These are phyloP conservation scores for Cladophialophora bantiana DNA, from an alignment of 2,329 filamentous ascomycete genomes.

Conservation along the genomic window DNA sequence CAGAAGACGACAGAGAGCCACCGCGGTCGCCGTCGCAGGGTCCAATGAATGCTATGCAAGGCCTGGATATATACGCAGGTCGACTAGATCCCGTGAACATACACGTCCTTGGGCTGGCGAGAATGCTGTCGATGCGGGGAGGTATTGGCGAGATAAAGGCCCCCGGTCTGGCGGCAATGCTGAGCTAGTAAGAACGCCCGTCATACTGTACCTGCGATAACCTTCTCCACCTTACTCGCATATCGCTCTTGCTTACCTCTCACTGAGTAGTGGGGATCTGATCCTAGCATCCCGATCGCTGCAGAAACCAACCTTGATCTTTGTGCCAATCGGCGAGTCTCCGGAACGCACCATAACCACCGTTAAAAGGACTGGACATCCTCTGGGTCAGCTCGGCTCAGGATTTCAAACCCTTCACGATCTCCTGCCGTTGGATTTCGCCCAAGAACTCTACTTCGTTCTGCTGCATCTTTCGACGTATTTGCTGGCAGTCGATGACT, in stretches of 20 bases:
- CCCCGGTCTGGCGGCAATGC: slow-evolving; percentile 20
- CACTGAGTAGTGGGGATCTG: slow-evolving; percentile 19
- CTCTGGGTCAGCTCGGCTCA: slow-evolving; percentile 21
- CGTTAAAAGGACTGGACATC: slow-evolving; percentile 16
- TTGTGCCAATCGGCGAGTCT: slow-evolving; percentile 19
- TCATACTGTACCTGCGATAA: not conserved
- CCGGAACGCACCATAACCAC: slow-evolving; percentile 14
- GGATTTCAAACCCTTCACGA: slow-evolving; percentile 19
- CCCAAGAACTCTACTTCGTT: not conserved
- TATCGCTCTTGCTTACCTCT: slow-evolving; percentile 8
- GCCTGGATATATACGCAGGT: slow-evolving; percentile 24
- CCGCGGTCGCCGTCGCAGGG: slow-evolving; percentile 20
- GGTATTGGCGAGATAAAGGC: slow-evolving; percentile 30
- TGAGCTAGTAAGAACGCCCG: slow-evolving; percentile 25
- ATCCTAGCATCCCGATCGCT: slow-evolving; percentile 22
- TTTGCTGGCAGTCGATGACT: slow-evolving; percentile 23
- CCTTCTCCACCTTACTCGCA: not conserved
- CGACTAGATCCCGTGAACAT: slow-evolving; percentile 23
- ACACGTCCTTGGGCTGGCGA: slow-evolving; percentile 38
- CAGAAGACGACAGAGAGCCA: not conserved
- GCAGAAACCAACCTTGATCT: slow-evolving; percentile 11
- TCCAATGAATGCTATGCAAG: slow-evolving; percentile 20
- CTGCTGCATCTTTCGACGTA: slow-evolving; percentile 15
- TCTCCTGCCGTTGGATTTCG: not conserved
- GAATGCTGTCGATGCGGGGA: slow-evolving; percentile 38